These are phyloP conservation scores for Huntiella omanensis DNA, from an alignment of 2,329 filamentous ascomycete genomes.

Conservation along the genomic window DNA sequence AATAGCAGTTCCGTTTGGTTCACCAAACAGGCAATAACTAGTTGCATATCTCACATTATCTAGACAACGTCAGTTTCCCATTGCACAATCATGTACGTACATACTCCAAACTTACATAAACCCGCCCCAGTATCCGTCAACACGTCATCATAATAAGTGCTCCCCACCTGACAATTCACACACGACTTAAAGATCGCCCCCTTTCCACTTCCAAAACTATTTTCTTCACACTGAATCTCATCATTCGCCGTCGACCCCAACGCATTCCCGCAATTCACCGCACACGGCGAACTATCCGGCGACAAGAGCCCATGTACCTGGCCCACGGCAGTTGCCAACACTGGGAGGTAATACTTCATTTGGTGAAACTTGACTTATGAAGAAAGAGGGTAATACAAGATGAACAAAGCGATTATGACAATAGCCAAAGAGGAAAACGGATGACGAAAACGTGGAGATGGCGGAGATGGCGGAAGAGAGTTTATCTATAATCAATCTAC, in stretches of 20 bases:
- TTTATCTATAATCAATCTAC: too few species aligned
- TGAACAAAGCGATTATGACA: too few species aligned
- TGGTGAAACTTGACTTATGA: too few species aligned
- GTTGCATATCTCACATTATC: conserved; percentile 39
- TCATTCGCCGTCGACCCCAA: conserved; percentile 24
- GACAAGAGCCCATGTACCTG: conserved; percentile 20
- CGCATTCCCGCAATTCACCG: conserved; percentile 33
- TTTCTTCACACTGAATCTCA: conserved; percentile 30
- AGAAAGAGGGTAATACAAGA: too few species aligned
- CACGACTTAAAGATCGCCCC: conserved; percentile 34
- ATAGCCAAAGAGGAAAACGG: too few species aligned
- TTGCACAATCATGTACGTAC: not conserved
- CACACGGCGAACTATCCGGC: conserved; percentile 29
- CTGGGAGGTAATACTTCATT: too few species aligned
- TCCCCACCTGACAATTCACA: conserved; percentile 31
- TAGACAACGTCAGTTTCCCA: conserved; percentile 14
- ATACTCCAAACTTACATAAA: conserved; percentile 29
- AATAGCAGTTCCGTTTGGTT: conserved; percentile 21
- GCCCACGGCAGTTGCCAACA: too few species aligned
- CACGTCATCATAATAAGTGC: conserved; percentile 25
- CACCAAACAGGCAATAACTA: conserved; percentile 36
- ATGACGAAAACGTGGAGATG: too few species aligned
- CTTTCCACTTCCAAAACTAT: conserved; percentile 20
- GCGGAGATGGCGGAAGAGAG: too few species aligned
- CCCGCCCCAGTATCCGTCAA: conserved; percentile 34